Evolutionary conservation across 306 rosid genomes (phyloP), one percentile per base, ranked within the genome.

Genomic region (Purshia tridentata): DNA sequence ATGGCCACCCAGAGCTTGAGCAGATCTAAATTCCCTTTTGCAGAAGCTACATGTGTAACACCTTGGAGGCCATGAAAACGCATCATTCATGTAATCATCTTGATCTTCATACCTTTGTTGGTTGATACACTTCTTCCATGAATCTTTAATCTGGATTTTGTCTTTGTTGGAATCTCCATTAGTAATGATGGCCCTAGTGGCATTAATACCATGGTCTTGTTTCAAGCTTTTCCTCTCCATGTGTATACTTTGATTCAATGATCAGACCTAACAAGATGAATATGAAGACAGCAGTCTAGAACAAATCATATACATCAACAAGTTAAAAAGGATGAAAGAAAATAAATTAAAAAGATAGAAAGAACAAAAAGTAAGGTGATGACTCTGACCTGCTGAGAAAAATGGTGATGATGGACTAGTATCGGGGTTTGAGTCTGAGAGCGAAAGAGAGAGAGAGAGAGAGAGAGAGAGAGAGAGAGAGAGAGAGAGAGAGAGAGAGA

Each of bases 1-100:
- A 60, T 90, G 98, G 22, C 97, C 98, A 35, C 98, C 98, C 54
- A 94, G 88, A 23, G 98, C 98, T 75, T 93, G 98, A 85, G 98
- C 98, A 22, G 96, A 93, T 81, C 84, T 89, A 78, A 93, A 93
- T 75, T 93, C 97, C 73, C 90, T 91, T 42, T 81, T 89, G 83
- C 98, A 93, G 79, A 91, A 93, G 79, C 87, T 88, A 70, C 98
- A 93, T 2, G 86, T 70, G 86, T 93, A 93, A 70, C 88, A 84
- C 76, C 92, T 85, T 72, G 97, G 97, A 61, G 98, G 98, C 98
- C 98, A 93, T 23, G 94, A 84, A 62, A 88, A 81, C 29, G 85
- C 98, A 85, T 82, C 82, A 14, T 45, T 64, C 58, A 86, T 79
- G 72, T 72, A 80, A 18, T 84, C 78, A 52, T 62, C 78, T 48